Evolutionary conservation across 2,329 filamentous ascomycete species (phyloP).

Genomic region (Cryphonectria naterciae): DNA sequence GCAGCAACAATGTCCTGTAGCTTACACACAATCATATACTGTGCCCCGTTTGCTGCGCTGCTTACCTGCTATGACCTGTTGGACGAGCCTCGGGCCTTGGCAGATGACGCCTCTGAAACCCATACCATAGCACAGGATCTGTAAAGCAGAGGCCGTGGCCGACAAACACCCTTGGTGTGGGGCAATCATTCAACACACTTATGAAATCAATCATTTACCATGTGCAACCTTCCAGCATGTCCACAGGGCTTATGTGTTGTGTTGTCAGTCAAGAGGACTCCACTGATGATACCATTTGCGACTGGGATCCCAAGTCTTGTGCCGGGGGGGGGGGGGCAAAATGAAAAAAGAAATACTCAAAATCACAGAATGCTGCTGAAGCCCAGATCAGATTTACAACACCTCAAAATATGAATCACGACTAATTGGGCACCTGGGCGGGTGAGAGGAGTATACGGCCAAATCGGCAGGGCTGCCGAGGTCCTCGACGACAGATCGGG

Average conservation of each 20-base stretch:
- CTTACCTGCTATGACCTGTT: not conserved
- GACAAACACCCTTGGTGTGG: too few relatives aligned
- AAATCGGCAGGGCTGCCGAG: not conserved
- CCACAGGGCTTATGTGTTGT: not conserved
- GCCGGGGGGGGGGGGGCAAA: not conserved
- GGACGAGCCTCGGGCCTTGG: not conserved
- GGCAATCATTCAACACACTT: not conserved
- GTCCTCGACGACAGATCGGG: too few relatives aligned
- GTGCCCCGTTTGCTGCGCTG: not conserved
- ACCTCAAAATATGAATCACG: not conserved
- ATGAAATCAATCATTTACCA: not conserved
- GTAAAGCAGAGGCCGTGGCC: too few relatives aligned
- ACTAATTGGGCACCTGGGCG: not conserved
- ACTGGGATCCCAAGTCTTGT: not conserved
- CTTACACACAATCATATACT: too few relatives aligned
- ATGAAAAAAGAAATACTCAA: too few relatives aligned
- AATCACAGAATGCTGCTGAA: not conserved
- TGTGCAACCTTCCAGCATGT: not conserved
- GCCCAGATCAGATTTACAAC: not conserved
- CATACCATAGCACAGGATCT: too few relatives aligned
- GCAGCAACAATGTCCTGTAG: too few relatives aligned
- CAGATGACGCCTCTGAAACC: too few relatives aligned
- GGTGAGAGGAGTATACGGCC: not conserved
- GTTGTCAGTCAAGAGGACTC: not conserved
- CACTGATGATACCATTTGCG: not conserved